These are phyloP conservation scores for Zarea fungicola DNA, from an alignment of 2,329 filamentous ascomycete species.

Conservation along the genomic window DNA sequence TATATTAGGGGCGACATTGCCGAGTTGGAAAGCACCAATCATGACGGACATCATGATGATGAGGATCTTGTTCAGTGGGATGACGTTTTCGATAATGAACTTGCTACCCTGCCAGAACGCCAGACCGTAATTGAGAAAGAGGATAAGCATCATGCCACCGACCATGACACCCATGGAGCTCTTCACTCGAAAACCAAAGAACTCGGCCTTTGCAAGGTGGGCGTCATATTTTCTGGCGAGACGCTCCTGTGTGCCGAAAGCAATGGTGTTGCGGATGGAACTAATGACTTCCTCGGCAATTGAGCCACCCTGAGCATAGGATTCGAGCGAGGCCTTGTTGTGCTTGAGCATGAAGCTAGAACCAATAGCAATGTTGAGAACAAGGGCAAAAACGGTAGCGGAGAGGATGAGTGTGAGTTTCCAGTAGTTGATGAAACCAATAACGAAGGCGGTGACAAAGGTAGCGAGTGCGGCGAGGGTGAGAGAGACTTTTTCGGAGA, in stretches of 20 bases:
- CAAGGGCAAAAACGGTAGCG: slow-evolving; percentile 74
- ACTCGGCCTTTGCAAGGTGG: slow-evolving; percentile 68
- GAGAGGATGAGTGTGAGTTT: slow-evolving; percentile 84
- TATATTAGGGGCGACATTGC: slow-evolving; percentile 78
- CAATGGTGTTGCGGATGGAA: slow-evolving; percentile 85
- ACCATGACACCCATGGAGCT: slow-evolving; percentile 70
- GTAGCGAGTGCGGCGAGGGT: slow-evolving; percentile 72
- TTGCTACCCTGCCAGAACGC: slow-evolving; percentile 84
- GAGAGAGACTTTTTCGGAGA: slow-evolving; percentile 82
- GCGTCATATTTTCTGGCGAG: slow-evolving; percentile 80
- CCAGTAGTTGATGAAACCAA: slow-evolving; percentile 89
- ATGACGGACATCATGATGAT: slow-evolving; percentile 88
- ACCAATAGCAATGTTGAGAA: slow-evolving; percentile 69
- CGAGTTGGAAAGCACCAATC: slow-evolving; percentile 87
- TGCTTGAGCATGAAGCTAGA: slow-evolving; percentile 73
- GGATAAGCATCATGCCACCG: slow-evolving; percentile 72
- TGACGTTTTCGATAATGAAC: slow-evolving; percentile 62
- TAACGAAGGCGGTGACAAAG: slow-evolving; percentile 83
- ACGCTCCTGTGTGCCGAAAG: slow-evolving; percentile 89
- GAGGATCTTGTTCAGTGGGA: slow-evolving; percentile 65
- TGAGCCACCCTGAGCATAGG: slow-evolving; percentile 79
- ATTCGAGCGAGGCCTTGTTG: slow-evolving; percentile 70
- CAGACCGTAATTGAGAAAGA: slow-evolving; percentile 83
- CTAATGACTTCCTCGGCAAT: slow-evolving; percentile 92
- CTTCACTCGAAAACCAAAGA: slow-evolving; percentile 73